Base-by-base conservation (phyloP, 2,329 filamentous ascomycete species). In the Pseudogymnoascus sp. region DNA sequence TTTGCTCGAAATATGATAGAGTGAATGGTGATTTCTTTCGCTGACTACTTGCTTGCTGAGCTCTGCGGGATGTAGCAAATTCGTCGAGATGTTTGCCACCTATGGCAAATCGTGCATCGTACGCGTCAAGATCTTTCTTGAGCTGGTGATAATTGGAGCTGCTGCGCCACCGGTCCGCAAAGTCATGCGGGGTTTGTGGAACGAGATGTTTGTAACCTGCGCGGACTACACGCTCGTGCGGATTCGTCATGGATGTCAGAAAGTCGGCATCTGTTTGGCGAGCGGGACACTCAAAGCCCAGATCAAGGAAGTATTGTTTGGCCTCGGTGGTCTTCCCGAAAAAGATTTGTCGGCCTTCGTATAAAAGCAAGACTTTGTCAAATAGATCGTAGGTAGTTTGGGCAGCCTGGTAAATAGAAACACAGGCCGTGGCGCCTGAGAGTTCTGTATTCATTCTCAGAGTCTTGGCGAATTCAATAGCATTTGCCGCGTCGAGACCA, bases 331-430 rank as follows among this genome's bases (percentile, higher is more conserved):
- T 81, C 0, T 82, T 81, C 0, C 89, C 90, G 65, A 87, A 92
- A 75, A 84, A 93, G 64, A 92, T 92, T 69, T 92, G 83, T 0
- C 86, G 81, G 0, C 89, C 90, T 69, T 92, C 86, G 68, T 92
- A 91, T 0, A 92, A 76, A 0, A 93, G 86, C 0, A 85, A 79
- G 0, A 83, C 84, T 70, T 92, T 92, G 74, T 93, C 88, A 67
- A 93, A 92, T 13, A 84, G 74, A 9, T 89, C 85, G 69, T 88
- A 89, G 36, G 85, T 85, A 54, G 81, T 76, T 68, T 89, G 85
- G 15, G 83, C 83, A 9, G 88, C 86, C 69, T 92, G 88, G 65
- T 90, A 90, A 10, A 91, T 83, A 10, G 88, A 85, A 2, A 92
- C 84, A 0, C 81, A 77, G 1, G 84, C 84, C 0, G 87, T 83